These are phyloP conservation scores for Lipomyces orientalis DNA, from an alignment of 805 yeast genomes.

Conservation along the genomic window DNA sequence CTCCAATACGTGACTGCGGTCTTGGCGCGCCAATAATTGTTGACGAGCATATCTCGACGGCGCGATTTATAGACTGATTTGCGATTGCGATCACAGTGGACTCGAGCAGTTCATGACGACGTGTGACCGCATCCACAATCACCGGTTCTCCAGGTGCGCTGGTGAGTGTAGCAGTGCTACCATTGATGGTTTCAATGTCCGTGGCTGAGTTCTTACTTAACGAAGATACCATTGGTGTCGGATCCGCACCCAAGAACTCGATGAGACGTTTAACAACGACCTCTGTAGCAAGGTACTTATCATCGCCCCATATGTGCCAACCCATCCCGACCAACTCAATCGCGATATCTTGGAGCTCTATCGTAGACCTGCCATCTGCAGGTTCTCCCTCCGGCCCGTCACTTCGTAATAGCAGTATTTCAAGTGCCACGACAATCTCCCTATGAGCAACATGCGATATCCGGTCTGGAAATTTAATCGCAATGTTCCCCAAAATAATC, in stretches of 20 bases:
- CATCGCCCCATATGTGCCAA: conserved; percentile 35
- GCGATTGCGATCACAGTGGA: conserved; percentile 18
- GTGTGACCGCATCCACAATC: conserved; percentile 7
- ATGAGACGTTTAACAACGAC: conserved; percentile 16
- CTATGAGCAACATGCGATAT: conserved; percentile 27
- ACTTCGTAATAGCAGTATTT: conserved; percentile 13
- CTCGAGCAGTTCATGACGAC: conserved; percentile 28
- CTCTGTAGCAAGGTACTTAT: conserved; percentile 18
- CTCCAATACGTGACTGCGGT: conserved; percentile 32
- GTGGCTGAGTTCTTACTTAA: neutral
- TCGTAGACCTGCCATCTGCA: conserved; percentile 8
- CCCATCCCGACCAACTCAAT: conserved; percentile 34
- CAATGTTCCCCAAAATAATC: conserved; percentile 31
- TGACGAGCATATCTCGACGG: conserved; percentile 28
- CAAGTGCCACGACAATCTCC: conserved; percentile 28
- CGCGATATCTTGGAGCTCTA: conserved; percentile 29
- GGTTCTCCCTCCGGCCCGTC: conserved; percentile 11
- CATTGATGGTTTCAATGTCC: neutral
- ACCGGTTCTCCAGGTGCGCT: neutral
- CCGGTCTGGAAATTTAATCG: conserved; percentile 16
- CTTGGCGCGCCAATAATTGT: conserved; percentile 21
- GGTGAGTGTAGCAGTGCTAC: neutral
- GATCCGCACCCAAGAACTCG: conserved; percentile 26
- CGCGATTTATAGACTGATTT: conserved; percentile 24
- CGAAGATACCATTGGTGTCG: conserved; percentile 13